These are phyloP conservation scores for Lachnellula arida DNA, from an alignment of 2,329 filamentous ascomycete species.

Conservation along the genomic window DNA sequence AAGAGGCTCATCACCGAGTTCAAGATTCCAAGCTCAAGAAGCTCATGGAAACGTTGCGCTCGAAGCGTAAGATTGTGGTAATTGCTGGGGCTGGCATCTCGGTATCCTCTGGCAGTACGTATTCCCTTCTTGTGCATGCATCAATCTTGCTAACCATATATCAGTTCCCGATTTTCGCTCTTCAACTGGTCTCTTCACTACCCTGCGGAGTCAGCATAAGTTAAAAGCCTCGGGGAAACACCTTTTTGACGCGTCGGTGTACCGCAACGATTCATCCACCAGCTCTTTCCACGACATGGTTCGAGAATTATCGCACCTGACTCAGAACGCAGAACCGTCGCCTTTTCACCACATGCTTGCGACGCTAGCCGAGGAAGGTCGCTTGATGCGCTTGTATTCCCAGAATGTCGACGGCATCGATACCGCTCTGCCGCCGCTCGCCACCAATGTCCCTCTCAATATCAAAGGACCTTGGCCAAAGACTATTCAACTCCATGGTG, in stretches of 20 bases:
- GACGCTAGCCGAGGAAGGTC: constrained; percentile 79
- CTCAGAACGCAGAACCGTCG: constrained; percentile 73
- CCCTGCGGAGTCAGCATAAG: constrained; percentile 79
- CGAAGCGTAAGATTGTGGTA: constrained; percentile 94
- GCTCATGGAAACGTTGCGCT: constrained; percentile 69
- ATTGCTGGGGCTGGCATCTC: constrained; percentile 96
- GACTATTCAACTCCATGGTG: constrained; percentile 90
- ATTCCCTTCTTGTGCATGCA: constrained; percentile 18
- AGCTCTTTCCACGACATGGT: constrained; percentile 96
- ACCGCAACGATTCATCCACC: constrained; percentile 85
- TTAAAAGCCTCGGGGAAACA: constrained; percentile 91
- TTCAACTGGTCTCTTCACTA: constrained; percentile 80
- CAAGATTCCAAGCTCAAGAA: constrained; percentile 62
- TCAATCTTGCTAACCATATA: constrained; percentile 13
- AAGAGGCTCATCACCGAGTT: constrained; percentile 44
- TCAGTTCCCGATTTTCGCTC: constrained; percentile 94
- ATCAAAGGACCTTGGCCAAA: constrained; percentile 87
- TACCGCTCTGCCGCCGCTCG: constrained; percentile 72
- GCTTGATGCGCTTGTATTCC: constrained; percentile 84
- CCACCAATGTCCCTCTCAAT: constrained; percentile 75
- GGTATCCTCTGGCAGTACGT: constrained; percentile 85
- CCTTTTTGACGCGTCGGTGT: constrained; percentile 95
- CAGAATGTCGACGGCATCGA: constrained; percentile 98
- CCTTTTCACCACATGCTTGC: constrained; percentile 91
- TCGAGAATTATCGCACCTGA: constrained; percentile 75